Evolutionary conservation across 23 red algal species (phyloP).

Genomic region (Cyanidium caldarium): DNA sequence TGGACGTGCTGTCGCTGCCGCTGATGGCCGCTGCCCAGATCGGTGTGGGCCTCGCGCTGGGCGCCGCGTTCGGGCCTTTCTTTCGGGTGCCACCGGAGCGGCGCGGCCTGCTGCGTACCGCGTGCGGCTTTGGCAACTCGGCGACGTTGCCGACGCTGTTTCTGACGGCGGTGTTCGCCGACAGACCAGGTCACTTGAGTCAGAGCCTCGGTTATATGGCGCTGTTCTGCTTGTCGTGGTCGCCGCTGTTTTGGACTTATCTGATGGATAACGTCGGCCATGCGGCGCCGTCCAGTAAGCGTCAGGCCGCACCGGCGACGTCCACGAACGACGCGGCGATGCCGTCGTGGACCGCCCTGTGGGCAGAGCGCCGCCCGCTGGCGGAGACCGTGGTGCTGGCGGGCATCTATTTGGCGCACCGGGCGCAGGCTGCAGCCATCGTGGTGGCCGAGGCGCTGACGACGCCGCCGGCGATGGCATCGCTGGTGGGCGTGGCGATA

Average conservation of each 20-base stretch:
- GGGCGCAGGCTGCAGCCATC: no score
- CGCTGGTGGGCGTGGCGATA: background rate
- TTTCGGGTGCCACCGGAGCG: background rate
- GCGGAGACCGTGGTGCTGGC: no score
- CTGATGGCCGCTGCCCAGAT: background rate
- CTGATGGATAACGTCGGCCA: background rate
- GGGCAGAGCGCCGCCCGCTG: no score
- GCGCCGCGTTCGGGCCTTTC: background rate
- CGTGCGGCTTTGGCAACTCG: background rate
- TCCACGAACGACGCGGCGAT: no score
- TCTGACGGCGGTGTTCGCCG: background rate
- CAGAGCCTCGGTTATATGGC: background rate
- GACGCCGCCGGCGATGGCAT: conserved; percentile 4
- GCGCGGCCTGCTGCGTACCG: background rate
- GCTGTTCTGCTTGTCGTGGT: background rate
- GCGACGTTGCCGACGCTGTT: background rate
- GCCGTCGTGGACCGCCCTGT: no score
- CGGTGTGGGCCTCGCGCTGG: background rate
- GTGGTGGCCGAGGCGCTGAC: background rate
- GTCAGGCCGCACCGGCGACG: no score
- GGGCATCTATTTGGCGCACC: no score
- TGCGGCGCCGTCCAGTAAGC: no score
- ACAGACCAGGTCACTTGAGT: background rate
- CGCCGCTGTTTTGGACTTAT: background rate
- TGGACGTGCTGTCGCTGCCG: background rate